phyloP scores from a whole-genome alignment of 345 rosid genomes.

The Arabidopsis suecica region DNA sequence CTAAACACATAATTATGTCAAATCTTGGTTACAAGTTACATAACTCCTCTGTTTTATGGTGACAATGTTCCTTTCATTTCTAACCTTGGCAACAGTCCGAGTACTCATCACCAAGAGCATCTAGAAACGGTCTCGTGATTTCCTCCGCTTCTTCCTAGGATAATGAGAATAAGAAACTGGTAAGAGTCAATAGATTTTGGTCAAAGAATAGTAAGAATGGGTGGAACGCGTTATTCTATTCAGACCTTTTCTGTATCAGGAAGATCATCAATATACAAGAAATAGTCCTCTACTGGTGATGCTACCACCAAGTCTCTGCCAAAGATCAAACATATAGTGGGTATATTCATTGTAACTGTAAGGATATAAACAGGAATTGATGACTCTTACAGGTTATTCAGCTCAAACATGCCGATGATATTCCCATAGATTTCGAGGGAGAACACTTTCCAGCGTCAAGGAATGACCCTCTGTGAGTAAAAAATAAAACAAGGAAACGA shows the following conservation, averaged over 20 bases:
- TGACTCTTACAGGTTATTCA: conserved; percentile 85
- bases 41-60: not conserved
- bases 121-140: conserved; percentile 63
- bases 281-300: conserved; percentile 92
- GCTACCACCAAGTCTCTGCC: conserved; percentile 93
- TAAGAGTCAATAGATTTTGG: not conserved
- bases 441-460: conserved; percentile 79
- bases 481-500: conserved; percentile 12
- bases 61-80: not conserved
- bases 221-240: conserved; percentile 10
- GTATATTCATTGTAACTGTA: conserved; percentile 10
- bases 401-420: conserved; percentile 95
- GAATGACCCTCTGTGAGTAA: conserved; percentile 33
- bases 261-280: conserved; percentile 78
- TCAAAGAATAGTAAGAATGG: not conserved
- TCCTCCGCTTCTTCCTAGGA: conserved; percentile 68
- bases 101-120: conserved; percentile 85
- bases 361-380: not conserved
- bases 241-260: conserved; percentile 68
- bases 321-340: conserved; percentile 43
- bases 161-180: not conserved
- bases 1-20: conserved; percentile 45
- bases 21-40: conserved; percentile 11
- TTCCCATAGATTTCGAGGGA: conserved; percentile 90
- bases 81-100: conserved; percentile 82